These are phyloP conservation scores for Talaromyces sp. DNA, from an alignment of 2,329 filamentous ascomycete genomes.

Conservation along the genomic window DNA sequence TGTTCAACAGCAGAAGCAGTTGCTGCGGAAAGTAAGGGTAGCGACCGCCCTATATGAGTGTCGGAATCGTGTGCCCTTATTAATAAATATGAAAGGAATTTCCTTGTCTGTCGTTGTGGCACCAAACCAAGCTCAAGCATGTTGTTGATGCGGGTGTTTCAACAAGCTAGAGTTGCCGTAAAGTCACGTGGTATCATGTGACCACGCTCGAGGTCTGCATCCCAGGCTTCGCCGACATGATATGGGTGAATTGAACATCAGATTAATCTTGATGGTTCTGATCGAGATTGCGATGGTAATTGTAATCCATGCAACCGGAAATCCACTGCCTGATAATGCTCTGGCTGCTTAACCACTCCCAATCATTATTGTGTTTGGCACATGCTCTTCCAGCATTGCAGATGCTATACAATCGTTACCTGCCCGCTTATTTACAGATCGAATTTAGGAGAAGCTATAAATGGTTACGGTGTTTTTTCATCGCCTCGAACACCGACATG, in stretches of 20 bases:
- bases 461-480: conserved; percentile 52
- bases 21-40: not conserved
- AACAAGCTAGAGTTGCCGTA: not conserved
- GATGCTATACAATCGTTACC: not conserved
- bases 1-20: conserved; percentile 6
- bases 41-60: not conserved
- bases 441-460: not conserved
- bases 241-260: too few relatives aligned
- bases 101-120: not conserved
- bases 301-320: not conserved
- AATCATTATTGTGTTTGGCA: not conserved
- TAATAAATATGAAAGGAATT: not conserved
- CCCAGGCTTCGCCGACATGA: too few relatives aligned
- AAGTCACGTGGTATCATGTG: conserved; percentile 4
- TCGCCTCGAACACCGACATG: conserved; percentile 62
- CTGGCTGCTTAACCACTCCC: not conserved
- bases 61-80: not conserved
- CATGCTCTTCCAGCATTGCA: not conserved
- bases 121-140: not conserved
- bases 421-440: not conserved
- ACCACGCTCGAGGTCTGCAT: not conserved
- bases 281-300: not conserved
- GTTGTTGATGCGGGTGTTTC: not conserved
- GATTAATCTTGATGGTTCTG: not conserved
- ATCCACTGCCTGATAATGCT: not conserved